A percentile compares a stretch with the other conserved stretches of the same genome.
phyloP scores from a whole-genome alignment of 2,329 filamentous ascomycete species.

The Trichoderma aggressivum region DNA sequence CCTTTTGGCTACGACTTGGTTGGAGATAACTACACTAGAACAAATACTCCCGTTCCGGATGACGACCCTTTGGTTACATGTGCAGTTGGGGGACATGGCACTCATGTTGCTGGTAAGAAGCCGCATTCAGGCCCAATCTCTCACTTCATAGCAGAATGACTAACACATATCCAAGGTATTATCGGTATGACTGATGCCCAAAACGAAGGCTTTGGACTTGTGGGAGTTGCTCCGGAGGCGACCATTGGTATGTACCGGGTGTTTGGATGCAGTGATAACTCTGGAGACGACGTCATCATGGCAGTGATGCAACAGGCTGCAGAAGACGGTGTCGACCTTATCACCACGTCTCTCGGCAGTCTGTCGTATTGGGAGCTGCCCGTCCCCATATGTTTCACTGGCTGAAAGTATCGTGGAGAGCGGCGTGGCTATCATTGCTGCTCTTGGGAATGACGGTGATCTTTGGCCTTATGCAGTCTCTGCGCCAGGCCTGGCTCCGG shows the following conservation, averaged over 20 bases:
- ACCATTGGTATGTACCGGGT: background rate
- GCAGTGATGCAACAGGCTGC: background rate
- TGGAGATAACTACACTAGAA: background rate
- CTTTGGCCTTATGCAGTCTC: background rate
- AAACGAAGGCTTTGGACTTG: background rate
- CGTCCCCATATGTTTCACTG: background rate
- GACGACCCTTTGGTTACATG: background rate
- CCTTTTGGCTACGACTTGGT: background rate
- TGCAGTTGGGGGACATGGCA: background rate
- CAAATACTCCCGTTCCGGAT: background rate
- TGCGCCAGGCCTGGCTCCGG: background rate
- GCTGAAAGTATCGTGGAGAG: background rate
- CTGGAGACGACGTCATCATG: background rate
- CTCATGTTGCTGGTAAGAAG: background rate
- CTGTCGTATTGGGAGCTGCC: background rate
- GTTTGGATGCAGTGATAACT: background rate
- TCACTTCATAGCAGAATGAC: background rate
- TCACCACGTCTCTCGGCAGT: background rate
- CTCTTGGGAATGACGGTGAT: background rate
- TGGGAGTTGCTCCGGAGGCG: background rate
- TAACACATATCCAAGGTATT: background rate
- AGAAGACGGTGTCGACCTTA: background rate
- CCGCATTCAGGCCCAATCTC: background rate
- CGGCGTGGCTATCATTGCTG: background rate
- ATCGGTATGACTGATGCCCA: background rate